These are phyloP conservation scores for Graphiopsis chlorocephala DNA, from an alignment of 2,329 filamentous ascomycete species.

Conservation along the genomic window DNA sequence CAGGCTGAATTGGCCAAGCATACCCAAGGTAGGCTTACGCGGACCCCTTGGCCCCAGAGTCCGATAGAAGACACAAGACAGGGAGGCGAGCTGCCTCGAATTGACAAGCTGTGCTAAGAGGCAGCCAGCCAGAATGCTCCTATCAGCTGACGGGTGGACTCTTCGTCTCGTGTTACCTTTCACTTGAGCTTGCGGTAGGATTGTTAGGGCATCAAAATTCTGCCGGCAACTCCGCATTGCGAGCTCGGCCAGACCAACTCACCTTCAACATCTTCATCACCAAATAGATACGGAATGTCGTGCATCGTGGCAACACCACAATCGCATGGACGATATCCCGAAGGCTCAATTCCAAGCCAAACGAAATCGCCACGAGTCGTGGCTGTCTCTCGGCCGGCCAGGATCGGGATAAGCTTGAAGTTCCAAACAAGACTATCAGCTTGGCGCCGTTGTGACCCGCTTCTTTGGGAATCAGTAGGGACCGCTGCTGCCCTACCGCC, in stretches of 20 bases:
- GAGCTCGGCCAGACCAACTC: not conserved
- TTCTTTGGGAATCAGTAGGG: slow-evolving; percentile 3
- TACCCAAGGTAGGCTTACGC: slow-evolving; percentile 13
- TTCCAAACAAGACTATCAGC: slow-evolving; percentile 11
- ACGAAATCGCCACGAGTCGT: slow-evolving; percentile 5
- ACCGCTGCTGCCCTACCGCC: not conserved
- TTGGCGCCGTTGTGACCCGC: slow-evolving; percentile 4
- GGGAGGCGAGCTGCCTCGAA: not conserved
- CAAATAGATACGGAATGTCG: not conserved
- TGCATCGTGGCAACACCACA: not conserved
- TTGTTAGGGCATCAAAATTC: not conserved
- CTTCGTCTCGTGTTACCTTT: not conserved
- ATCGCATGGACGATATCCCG: not conserved
- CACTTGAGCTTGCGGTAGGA: not conserved
- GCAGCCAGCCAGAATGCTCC: not conserved
- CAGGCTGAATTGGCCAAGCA: slow-evolving; percentile 1
- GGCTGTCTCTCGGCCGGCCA: slow-evolving; percentile 12
- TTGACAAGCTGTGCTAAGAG: slow-evolving; percentile 13
- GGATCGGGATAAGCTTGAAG: slow-evolving; percentile 16
- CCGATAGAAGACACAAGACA: not conserved
- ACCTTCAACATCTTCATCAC: not conserved
- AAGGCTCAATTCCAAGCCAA: slow-evolving; percentile 5
- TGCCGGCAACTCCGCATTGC: not conserved
- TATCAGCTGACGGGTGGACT: slow-evolving; percentile 8
- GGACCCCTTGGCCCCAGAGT: slow-evolving; percentile 3